Conservation (phyloP, 2,329 filamentous ascomycete species). For the Penicillium sp. region DNA sequence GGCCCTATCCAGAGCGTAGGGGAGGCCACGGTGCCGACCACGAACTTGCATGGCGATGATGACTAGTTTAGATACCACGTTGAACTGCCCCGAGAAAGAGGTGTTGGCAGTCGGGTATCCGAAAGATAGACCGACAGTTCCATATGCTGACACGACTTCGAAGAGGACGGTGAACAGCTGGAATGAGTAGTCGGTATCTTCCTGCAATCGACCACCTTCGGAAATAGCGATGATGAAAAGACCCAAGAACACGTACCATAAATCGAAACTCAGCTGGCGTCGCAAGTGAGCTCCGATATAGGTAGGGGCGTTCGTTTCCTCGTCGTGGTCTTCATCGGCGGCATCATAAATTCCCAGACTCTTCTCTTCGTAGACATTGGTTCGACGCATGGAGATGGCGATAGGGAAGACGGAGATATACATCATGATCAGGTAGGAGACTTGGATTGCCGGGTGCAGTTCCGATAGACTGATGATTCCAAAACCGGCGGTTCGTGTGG, state of each 20-base stretch:
- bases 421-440: constrained; percentile 98
- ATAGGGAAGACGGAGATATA: constrained; percentile 98
- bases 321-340: constrained; percentile 53
- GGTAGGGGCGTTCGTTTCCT: constrained; percentile 64
- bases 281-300: constrained; percentile 92
- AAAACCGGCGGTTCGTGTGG: constrained; percentile 90
- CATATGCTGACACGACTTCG: constrained; percentile 87
- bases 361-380: constrained; percentile 92
- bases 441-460: constrained; percentile 87
- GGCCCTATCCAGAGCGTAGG: constrained; percentile 68
- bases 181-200: constrained; percentile 59
- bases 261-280: constrained; percentile 89
- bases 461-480: constrained; percentile 73
- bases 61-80: constrained; percentile 65
- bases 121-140: constrained; percentile 87
- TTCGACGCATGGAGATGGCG: constrained; percentile 88
- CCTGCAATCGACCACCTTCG: constrained; percentile 72
- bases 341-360: constrained; percentile 69
- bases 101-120: constrained; percentile 76
- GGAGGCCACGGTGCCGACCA: constrained; percentile 65
- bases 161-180: constrained; percentile 73
- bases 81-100: constrained; percentile 81
- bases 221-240: constrained; percentile 90
- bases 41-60: constrained; percentile 69
- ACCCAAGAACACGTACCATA: constrained; percentile 95